phyloP scores from a whole-genome alignment of 371 early-diverging fungal species.

The Blyttiomyces sp. region DNA sequence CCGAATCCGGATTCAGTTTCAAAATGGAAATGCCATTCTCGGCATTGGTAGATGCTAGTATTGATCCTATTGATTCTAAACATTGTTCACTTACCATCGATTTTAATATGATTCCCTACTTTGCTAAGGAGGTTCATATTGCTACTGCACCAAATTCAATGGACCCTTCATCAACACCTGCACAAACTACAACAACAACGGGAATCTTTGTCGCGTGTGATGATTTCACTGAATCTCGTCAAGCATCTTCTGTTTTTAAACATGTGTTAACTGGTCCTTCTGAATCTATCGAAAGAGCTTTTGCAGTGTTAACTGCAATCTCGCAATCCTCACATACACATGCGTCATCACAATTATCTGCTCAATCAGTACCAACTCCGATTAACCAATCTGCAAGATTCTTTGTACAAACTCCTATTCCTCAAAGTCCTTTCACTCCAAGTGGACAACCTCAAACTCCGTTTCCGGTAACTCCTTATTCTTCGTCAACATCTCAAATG shows the following conservation, averaged over 20 bases:
- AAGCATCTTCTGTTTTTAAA: slow-evolving; percentile 46
- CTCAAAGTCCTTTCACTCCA: too few relatives aligned
- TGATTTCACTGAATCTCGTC: slow-evolving; percentile 72
- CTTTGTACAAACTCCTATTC: too few relatives aligned
- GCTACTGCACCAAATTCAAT: not conserved
- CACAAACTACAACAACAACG: slow-evolving; percentile 10
- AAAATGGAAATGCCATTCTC: slow-evolving; percentile 68
- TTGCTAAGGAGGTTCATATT: not conserved
- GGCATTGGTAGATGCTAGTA: slow-evolving; percentile 55
- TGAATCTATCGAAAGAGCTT: not conserved
- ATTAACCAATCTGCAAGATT: not conserved
- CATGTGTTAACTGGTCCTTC: not conserved
- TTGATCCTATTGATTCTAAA: slow-evolving; percentile 56
- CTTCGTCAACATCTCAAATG: not conserved
- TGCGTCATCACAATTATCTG: not conserved
- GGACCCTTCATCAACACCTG: not conserved
- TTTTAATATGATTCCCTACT: slow-evolving; percentile 52
- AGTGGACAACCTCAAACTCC: too few relatives aligned
- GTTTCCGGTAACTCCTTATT: too few relatives aligned
- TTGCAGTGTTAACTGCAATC: not conserved
- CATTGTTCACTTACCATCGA: slow-evolving; percentile 59
- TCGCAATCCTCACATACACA: not conserved
- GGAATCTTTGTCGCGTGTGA: slow-evolving; percentile 63
- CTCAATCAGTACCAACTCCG: not conserved
- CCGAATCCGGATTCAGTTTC: slow-evolving; percentile 65